A percentile compares a stretch with the other conserved stretches of the same genome.
phyloP scores from a whole-genome alignment of 208 protist species.

The Acanthamoeba polyphaga region DNA sequence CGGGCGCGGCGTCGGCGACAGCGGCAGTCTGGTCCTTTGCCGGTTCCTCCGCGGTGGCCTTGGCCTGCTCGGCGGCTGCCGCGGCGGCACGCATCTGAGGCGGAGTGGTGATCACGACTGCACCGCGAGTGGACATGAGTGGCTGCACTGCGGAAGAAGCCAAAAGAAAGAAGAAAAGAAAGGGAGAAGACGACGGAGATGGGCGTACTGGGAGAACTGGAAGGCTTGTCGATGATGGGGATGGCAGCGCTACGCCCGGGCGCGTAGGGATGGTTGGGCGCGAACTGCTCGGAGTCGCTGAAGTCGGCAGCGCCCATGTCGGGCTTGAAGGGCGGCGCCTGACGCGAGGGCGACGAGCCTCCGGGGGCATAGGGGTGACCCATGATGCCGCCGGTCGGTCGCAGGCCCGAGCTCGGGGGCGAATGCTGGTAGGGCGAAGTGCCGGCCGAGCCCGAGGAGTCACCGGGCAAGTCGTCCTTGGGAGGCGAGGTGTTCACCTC shows the following conservation, averaged over 20 bases:
- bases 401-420: background rate
- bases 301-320: background rate
- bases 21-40: background rate
- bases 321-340: slow-evolving; percentile 4
- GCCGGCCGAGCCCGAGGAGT: background rate
- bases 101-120: background rate
- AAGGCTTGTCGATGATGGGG: background rate
- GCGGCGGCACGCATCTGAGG: background rate
- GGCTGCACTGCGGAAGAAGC: background rate
- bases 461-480: background rate
- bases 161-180: background rate
- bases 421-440: background rate
- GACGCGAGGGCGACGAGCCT: slow-evolving; percentile 3
- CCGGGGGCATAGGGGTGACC: background rate
- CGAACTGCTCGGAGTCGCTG: background rate
- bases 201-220: background rate
- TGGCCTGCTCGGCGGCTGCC: too few relatives aligned
- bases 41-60: background rate
- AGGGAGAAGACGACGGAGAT: background rate
- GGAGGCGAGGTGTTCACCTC: slow-evolving; percentile 28
- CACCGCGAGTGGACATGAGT: background rate
- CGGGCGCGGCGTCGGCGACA: background rate
- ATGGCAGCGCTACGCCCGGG: slow-evolving; percentile 10
- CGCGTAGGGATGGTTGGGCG: background rate
- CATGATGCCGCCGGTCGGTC: background rate